Base-by-base conservation (phyloP, 495 filamentous ascomycete genomes). In the Collariella sp. region DNA sequence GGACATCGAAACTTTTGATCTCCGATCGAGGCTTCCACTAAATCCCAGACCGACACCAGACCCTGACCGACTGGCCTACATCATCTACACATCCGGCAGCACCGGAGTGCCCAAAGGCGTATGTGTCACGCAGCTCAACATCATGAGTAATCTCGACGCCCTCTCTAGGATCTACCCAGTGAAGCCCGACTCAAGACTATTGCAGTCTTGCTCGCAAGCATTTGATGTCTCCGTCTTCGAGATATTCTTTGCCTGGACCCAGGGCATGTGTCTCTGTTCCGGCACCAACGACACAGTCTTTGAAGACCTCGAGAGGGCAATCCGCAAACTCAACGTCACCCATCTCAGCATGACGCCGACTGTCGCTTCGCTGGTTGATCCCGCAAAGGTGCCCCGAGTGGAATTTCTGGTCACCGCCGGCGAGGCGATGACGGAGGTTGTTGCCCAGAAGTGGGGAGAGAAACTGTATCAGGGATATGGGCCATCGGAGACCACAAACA, bases 141-240 rank as follows among this genome's bases (percentile, higher is more conserved):
- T 90, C 23, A 67, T 83, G 38, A 83, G 81, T 65, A 89, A 89
- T 57, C 70, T 91, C 10, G 69, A 78, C 19, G 71, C 73, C 6
- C 69, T 91, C 12, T 67, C 71, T 6, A 67, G 72, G 9, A 69
- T 84, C 2, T 91, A 89, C 63, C 81, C 83, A 1, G 65, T 69
- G 0, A 51, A 59, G 0, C 50, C 61, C 3, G 62, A 63, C 5
- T 73, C 81, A 1, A 75, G 78, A 26, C 66, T 90, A 20, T 67
- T 94, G 3, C 87, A 89, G 60, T 79, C 84, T 9, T 88, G 82
- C 58, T 86, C 83, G 0, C 81, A 86, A 62, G 81, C 80, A 15
- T 91, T 88, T 60, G 83, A 88, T 62, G 82, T 88, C 16, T 88
- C 85, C 1, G 83, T 91, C 1, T 88, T 89, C 57, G 88, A 90